Evolutionary conservation across 192 early-diverging fungal species (phyloP).

Genomic region (Phycomyces blakesleeanus): DNA sequence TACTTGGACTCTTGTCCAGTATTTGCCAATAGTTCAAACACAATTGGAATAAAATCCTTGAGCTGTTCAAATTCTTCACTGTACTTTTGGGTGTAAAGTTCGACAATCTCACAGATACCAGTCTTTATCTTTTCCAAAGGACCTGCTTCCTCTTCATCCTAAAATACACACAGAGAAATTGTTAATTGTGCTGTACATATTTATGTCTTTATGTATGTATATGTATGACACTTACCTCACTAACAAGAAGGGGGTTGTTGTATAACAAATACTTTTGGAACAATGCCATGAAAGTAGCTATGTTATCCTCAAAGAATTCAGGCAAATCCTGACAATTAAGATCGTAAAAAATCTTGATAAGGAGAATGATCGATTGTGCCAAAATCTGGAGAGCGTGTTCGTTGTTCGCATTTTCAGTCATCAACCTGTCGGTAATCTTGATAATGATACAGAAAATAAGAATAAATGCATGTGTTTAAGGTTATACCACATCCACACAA

Average conservation of each 20-base stretch:
- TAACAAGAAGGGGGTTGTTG: constrained; percentile 64
- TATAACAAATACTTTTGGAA: constrained; percentile 89
- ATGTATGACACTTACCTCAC: constrained; percentile 41
- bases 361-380: constrained; percentile 68
- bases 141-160: constrained; percentile 85
- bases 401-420: constrained; percentile 65
- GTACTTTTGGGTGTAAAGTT: constrained; percentile 86
- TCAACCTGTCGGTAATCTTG: constrained; percentile 74
- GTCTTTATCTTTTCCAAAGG: constrained; percentile 86
- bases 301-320: constrained; percentile 94
- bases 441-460: too few relatives aligned
- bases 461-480: constrained; percentile 1
- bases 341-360: constrained; percentile 90
- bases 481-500: neutral
- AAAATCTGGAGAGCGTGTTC: constrained; percentile 62
- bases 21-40: constrained; percentile 84
- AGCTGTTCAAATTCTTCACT: constrained; percentile 85
- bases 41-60: constrained; percentile 79
- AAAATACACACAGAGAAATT: too few relatives aligned
- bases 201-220: neutral
- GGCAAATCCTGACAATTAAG: constrained; percentile 96
- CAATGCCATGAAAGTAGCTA: constrained; percentile 73
- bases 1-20: constrained; percentile 69
- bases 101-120: constrained; percentile 89
- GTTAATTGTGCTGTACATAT: too few relatives aligned